Evolutionary conservation across 225 moss, liverwort and hornwort genomes (phyloP).

Genomic region (Sphagnum contortum): DNA sequence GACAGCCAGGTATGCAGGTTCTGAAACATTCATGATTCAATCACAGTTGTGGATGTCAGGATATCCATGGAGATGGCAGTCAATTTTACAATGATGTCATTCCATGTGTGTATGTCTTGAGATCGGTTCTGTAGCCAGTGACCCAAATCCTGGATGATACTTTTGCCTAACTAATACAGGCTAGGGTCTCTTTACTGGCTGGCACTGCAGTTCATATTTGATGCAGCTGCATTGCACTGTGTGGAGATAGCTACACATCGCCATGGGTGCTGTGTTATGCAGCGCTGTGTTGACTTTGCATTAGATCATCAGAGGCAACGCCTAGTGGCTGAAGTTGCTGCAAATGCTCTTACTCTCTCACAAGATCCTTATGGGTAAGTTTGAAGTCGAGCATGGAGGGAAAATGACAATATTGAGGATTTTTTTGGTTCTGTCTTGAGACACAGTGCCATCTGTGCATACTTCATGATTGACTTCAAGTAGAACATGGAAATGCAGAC

Average conservation of each 20-base stretch:
- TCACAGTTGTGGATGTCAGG: background rate
- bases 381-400: background rate
- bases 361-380: slow-evolving; percentile 97
- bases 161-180: too few species aligned
- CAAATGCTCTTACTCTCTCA: slow-evolving; percentile 78
- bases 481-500: background rate
- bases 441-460: too few species aligned
- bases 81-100: too few species aligned
- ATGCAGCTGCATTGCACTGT: slow-evolving; percentile 88
- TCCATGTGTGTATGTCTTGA: too few species aligned
- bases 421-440: background rate
- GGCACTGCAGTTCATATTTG: slow-evolving; percentile 60
- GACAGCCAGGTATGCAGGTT: slow-evolving; percentile 66
- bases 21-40: too few species aligned
- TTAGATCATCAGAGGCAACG: slow-evolving; percentile 74
- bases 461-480: too few species aligned
- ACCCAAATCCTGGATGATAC: too few species aligned
- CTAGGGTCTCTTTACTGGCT: too few species aligned
- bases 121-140: too few species aligned
- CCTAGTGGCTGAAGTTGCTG: slow-evolving; percentile 83
- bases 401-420: too few species aligned
- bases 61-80: too few species aligned
- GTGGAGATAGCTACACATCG: slow-evolving; percentile 97
- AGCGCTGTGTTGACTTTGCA: slow-evolving; percentile 98
- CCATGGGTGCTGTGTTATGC: slow-evolving; percentile 97